Percentiles rank a stretch among this genome's conserved stretches.
Conservation (phyloP, 495 filamentous ascomycete genomes). For the Neurospora sp. region DNA sequence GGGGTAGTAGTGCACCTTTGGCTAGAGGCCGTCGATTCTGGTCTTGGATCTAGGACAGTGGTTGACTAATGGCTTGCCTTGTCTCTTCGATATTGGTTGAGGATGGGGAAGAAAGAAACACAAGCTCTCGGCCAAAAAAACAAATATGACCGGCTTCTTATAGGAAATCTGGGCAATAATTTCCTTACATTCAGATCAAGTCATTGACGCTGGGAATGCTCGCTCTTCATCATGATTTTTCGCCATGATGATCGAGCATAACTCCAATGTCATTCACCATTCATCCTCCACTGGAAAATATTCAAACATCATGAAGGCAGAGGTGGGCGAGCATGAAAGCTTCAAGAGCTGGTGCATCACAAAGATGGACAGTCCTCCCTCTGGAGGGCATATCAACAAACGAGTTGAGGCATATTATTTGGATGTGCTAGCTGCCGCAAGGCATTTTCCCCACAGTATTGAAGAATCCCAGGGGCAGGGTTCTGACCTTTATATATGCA, state of each 20-base stretch:
- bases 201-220: background rate
- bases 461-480: background rate
- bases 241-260: background rate
- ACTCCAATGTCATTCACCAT: background rate
- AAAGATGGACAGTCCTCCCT: background rate
- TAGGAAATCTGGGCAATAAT: background rate
- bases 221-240: background rate
- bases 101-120: background rate
- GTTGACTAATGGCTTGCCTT: background rate
- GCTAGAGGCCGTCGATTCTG: background rate
- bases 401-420: rapidly evolving
- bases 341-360: background rate
- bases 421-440: background rate
- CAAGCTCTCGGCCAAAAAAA: rapidly evolving
- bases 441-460: background rate
- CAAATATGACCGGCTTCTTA: background rate
- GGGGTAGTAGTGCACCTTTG: too few species aligned
- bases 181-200: background rate
- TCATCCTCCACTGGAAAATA: background rate
- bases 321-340: background rate
- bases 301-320: background rate
- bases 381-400: background rate
- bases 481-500: background rate
- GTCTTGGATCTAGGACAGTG: background rate
- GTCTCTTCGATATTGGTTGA: background rate